Conservation (phyloP, 2,329 filamentous ascomycete species). For the Ceratocystis alfenasii region DNA sequence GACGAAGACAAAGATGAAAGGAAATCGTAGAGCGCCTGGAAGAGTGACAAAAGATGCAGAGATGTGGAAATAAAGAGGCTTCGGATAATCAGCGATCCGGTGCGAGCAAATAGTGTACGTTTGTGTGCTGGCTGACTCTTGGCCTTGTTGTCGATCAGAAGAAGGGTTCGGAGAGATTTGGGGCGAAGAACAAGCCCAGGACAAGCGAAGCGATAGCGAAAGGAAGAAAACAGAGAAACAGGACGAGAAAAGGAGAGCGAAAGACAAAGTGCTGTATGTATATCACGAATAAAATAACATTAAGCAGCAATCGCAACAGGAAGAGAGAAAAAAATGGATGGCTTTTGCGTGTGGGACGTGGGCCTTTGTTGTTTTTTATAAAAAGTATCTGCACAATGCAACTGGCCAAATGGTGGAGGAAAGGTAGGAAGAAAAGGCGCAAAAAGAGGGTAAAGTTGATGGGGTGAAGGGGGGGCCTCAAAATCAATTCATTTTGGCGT, state of each 20-base stretch:
- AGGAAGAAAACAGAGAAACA: neutral
- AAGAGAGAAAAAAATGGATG: neutral
- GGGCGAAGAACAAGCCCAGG: neutral
- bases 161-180: neutral
- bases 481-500: slow-evolving; percentile 12
- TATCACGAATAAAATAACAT: slow-evolving; percentile 5
- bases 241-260: slow-evolving; percentile 6
- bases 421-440: slow-evolving; percentile 13
- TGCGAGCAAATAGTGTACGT: neutral
- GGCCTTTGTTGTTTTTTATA: slow-evolving; percentile 14
- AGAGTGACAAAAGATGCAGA: neutral
- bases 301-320: neutral
- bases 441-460: slow-evolving; percentile 6
- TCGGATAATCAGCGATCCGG: neutral
- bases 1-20: neutral
- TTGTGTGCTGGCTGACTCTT: neutral
- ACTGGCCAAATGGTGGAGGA: neutral
- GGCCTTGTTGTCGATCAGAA: neutral
- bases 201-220: neutral
- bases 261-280: slow-evolving; percentile 5
- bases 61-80: neutral
- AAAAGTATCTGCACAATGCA: neutral
- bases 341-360: slow-evolving; percentile 1
- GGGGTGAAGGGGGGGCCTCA: slow-evolving; percentile 11
- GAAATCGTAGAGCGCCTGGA: neutral